phyloP scores from a whole-genome alignment of 257 asterid genomes.

The Rubia yunnanensis region DNA sequence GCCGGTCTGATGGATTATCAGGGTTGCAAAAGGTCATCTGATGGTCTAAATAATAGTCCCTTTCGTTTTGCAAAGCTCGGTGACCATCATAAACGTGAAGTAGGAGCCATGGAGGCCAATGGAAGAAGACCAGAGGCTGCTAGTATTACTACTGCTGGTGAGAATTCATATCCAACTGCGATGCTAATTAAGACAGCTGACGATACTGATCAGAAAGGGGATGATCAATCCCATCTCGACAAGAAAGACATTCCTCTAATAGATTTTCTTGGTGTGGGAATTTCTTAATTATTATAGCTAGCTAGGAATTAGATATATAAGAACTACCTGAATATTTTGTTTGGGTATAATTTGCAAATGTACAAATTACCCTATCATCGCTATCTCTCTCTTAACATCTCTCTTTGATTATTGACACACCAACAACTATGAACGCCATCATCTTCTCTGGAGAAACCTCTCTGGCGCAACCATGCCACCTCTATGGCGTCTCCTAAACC shows the following conservation, averaged over 20 bases:
- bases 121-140: conserved; percentile 3
- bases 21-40: conserved; percentile 6
- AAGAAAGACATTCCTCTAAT: conserved; percentile 66
- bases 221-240: conserved; percentile 20
- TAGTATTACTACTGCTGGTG: conserved; percentile 2
- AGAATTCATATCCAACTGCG: conserved; percentile 7
- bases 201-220: conserved; percentile 17
- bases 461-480: too few relatives aligned
- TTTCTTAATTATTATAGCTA: conserved; percentile 35
- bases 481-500: too few relatives aligned
- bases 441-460: too few relatives aligned
- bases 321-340: neutral
- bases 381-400: too few relatives aligned
- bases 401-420: too few relatives aligned
- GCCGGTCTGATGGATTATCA: conserved; percentile 13
- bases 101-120: neutral
- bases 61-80: conserved; percentile 15
- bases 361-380: too few relatives aligned
- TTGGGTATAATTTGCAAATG: neutral
- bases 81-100: conserved; percentile 6
- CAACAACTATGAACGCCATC: too few relatives aligned
- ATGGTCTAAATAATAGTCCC: conserved; percentile 12
- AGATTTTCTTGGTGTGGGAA: conserved; percentile 95
- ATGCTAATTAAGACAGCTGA: conserved; percentile 15
- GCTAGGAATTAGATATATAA: neutral